A percentile compares a stretch with the other conserved stretches of the same genome.
phyloP scores from a whole-genome alignment of 805 yeast species.

The Ogataea haglerorum region DNA sequence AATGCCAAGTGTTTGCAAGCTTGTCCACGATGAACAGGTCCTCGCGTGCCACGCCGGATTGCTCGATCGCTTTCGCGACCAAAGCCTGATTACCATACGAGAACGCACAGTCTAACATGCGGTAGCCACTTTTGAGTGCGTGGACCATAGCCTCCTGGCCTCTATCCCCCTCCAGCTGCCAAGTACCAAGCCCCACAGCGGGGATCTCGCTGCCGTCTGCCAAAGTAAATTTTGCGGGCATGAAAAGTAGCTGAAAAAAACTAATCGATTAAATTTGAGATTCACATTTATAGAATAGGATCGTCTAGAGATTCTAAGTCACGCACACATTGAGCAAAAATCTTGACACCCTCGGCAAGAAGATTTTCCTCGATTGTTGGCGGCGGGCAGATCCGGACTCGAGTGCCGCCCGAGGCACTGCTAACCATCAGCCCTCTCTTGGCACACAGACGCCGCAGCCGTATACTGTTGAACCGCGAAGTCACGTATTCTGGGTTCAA shows the following conservation, averaged over 20 bases:
- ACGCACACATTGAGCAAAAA: constrained; percentile 22
- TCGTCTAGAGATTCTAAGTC: constrained; percentile 6
- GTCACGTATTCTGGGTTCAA: constrained; percentile 14
- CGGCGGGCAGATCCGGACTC: constrained; percentile 30
- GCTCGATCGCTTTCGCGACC: constrained; percentile 39
- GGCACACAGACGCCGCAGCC: constrained; percentile 24
- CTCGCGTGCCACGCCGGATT: constrained; percentile 11
- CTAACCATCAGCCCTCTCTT: constrained; percentile 23
- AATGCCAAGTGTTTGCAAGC: constrained; percentile 24
- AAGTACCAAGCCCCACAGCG: constrained; percentile 24
- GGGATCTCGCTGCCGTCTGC: constrained; percentile 11
- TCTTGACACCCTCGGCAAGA: constrained; percentile 22
- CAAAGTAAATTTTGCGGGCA: constrained; percentile 7
- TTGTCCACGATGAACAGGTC: constrained; percentile 20
- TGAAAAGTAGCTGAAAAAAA: too few species aligned
- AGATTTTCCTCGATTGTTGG: constrained; percentile 22
- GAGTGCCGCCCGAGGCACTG: constrained; percentile 22
- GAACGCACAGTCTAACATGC: constrained; percentile 42
- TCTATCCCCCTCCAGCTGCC: constrained; percentile 18
- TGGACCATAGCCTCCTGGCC: constrained; percentile 25
- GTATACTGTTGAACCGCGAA: constrained; percentile 16
- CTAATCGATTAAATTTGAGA: too few species aligned
- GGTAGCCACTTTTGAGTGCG: constrained; percentile 33
- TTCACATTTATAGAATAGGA: too few species aligned
- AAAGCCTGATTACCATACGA: constrained; percentile 38